Evolutionary conservation across 2,329 filamentous ascomycete genomes (phyloP), one percentile per base, ranked within the genome.

Genomic region (Clarireedia sp.): DNA sequence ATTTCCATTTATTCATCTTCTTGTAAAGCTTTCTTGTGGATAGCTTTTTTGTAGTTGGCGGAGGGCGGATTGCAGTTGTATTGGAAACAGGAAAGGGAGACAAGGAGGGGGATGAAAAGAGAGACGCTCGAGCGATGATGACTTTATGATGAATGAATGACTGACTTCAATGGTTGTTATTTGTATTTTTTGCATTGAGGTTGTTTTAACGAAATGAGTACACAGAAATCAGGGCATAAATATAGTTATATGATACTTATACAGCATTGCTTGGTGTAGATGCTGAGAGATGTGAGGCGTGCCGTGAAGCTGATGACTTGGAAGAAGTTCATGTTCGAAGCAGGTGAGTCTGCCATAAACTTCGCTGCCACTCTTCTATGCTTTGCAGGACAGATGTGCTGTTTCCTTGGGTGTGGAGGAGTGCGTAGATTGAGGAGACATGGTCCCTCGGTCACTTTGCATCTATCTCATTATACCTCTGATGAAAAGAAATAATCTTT

Each of bases 71-170:
- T n/a, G 38, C 7, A 19, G 19, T 9, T n/a, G 19, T 41, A 19
- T n/a, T 41, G 38, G 38, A 19, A 19, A 26, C 24, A 26, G 9
- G 38, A 8, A 41, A 8, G 16, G 38, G 38, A 41, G 19, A 17
- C n/a, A 17, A n/a, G 19, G 38, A 33, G 12, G 29, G 29, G 29
- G 29, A 12, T 33, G 9, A 14, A 41, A 6, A n/a, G 10, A 41
- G 26, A 40, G 43, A 48, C 23, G 5, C 23, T 44, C 36, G 51
- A 54, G 48, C 38, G 44, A 54, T 54, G 43, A 54, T 23, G 51
- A 54, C 43, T 48, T 53, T 48, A 54, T 48, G 51, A 54, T 26
- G 9, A 48, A 54, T 54, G 51, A 48, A n/a, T 41, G 16, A 41
- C 38, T 41, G 16, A 41, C 38, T 52, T 36, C 41, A 54, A 54